Evolutionary conservation across 2,329 filamentous ascomycete genomes (phyloP), one percentile per base, ranked within the genome.

Genomic region (Monilinia vaccinii-corymbosi): DNA sequence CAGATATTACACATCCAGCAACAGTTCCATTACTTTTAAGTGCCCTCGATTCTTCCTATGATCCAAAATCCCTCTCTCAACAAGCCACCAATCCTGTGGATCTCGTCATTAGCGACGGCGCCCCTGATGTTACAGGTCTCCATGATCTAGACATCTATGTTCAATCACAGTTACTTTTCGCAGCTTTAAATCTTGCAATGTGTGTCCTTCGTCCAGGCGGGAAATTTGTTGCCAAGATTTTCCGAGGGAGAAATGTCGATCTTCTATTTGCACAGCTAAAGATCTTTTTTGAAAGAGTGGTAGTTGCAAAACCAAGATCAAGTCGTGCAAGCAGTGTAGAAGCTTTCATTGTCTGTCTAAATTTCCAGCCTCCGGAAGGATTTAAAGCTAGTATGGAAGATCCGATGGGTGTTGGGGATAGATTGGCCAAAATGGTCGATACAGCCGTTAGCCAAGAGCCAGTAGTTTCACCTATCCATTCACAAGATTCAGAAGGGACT

Each of bases 61-160:
- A 86, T 56, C 71, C 78, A 2, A 71, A 72, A 23, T 72, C 73
- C 4, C 77, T 73, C 65, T 68, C 77, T 72, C 63, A 80, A 48
- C 72, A 84, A 66, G 82, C 87, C 2, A 82, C 86, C 0, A 84
- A 91, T 52, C 89, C 88, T 0, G 93, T 97, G 16, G 94, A 99
- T 71, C 82, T 99, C 1, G 93, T 99, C 28, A 83, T 99, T 64
- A 96, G 91, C 61, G 94, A 99, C 69, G 94, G 94, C 57, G 94
- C 94, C 0, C 94, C 94, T 0, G 94, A 99, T 70, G 94, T 99
- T 14, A 99, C 94, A 0, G 94, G 94, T 23, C 81, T 99, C 1
- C 94, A 99, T 73, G 94, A 99, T 73, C 83, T 99, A 40, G 94
- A 99, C 74, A 97, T 97, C 67, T 99, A 99, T 75, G 89, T 99